Evolutionary conservation across 2,329 filamentous ascomycete genomes (phyloP).

Genomic region (Pyrenophora teres): DNA sequence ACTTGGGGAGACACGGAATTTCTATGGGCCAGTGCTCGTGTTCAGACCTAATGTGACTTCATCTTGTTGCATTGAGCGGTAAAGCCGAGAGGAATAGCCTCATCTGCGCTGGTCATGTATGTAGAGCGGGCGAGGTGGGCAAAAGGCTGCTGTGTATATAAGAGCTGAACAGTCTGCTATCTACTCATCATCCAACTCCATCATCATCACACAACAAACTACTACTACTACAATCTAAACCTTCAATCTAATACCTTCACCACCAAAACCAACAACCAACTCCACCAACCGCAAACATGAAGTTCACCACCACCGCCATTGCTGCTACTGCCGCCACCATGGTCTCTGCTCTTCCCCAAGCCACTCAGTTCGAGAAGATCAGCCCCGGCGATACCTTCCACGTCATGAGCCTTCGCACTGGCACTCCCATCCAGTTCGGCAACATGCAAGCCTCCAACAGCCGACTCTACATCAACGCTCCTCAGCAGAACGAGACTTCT

Average conservation of each 20-base stretch:
- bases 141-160: conserved; percentile 21
- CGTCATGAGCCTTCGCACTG: conserved; percentile 58
- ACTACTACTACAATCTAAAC: background rate
- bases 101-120: conserved; percentile 2
- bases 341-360: conserved; percentile 12
- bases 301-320: conserved; percentile 1
- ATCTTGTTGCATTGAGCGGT: conserved; percentile 19
- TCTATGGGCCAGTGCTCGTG: conserved; percentile 15
- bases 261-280: conserved; percentile 23
- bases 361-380: conserved; percentile 19
- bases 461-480: conserved; percentile 52
- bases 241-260: conserved; percentile 8
- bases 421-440: conserved; percentile 55
- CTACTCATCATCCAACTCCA: conserved; percentile 7
- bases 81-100: conserved; percentile 19
- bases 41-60: conserved; percentile 23
- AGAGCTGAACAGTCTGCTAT: conserved; percentile 1
- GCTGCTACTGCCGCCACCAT: background rate
- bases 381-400: conserved; percentile 50
- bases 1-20: conserved; percentile 16
- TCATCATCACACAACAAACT: conserved; percentile 4
- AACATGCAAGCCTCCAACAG: conserved; percentile 52
- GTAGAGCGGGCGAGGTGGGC: background rate
- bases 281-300: conserved; percentile 17
- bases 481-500: conserved; percentile 51